A percentile compares a stretch with the other conserved stretches of the same genome.
Evolutionary conservation across 805 yeast genomes (phyloP).

Genomic region (Ascoidea rubescens): DNA sequence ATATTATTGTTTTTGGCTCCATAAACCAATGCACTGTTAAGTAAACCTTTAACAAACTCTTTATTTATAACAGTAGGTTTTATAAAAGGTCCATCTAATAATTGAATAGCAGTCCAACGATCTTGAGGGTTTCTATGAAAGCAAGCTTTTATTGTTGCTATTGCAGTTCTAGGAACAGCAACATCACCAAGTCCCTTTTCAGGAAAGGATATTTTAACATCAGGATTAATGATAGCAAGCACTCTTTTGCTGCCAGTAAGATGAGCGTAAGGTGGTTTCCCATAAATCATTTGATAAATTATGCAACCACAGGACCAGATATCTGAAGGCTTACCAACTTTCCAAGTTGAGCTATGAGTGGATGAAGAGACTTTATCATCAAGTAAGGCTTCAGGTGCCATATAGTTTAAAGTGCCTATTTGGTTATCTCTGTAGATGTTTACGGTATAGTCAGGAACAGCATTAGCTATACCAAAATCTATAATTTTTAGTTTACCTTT

Average conservation of each 20-base stretch:
- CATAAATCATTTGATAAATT: conserved; percentile 89
- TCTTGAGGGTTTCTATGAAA: conserved; percentile 53
- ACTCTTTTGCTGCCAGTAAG: conserved; percentile 66
- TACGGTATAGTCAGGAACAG: conserved; percentile 83
- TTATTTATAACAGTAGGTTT: conserved; percentile 63
- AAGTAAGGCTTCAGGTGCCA: conserved; percentile 92
- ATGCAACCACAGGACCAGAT: conserved; percentile 99
- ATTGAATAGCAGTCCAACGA: conserved; percentile 50
- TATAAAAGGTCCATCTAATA: conserved; percentile 51
- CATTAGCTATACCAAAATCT: conserved; percentile 94
- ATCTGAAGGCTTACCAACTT: conserved; percentile 90
- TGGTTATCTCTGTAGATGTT: conserved; percentile 83
- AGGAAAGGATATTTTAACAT: conserved; percentile 56
- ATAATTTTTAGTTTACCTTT: conserved; percentile 76
- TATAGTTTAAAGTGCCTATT: conserved; percentile 91
- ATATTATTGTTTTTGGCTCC: conserved; percentile 37
- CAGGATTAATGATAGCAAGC: conserved; percentile 78
- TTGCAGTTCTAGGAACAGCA: conserved; percentile 51
- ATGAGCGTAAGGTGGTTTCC: conserved; percentile 78
- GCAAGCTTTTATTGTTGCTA: conserved; percentile 63
- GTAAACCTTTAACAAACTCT: conserved; percentile 51
- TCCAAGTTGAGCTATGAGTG: conserved; percentile 27
- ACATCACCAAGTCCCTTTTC: conserved; percentile 44
- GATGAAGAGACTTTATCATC: conserved; percentile 30
- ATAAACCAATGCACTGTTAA: conserved; percentile 62